Percentiles rank a stretch among this genome's conserved stretches.
Conservation (phyloP, 148 eudicot genomes). For the Spergularia bocconei region DNA sequence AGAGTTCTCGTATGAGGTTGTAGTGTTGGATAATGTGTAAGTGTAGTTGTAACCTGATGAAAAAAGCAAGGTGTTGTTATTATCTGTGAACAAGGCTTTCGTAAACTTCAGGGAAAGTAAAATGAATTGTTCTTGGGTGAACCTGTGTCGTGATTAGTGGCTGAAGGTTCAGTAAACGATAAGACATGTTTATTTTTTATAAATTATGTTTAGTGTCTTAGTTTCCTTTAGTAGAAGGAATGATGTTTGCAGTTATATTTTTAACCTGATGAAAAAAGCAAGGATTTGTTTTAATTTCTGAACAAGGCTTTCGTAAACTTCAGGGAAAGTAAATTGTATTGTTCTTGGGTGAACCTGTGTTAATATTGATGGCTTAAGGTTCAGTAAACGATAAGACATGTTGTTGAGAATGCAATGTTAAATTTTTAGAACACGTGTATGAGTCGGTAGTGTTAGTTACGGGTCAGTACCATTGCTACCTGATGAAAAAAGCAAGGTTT, state of each 20-base stretch:
- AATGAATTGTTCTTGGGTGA: slow-evolving; percentile 36
- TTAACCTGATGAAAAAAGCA: slow-evolving; percentile 60
- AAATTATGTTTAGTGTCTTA: background rate
- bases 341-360: slow-evolving; percentile 38
- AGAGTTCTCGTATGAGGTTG: background rate
- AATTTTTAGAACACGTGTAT: no score
- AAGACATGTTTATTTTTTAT: background rate
- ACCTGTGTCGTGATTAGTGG: slow-evolving; percentile 23
- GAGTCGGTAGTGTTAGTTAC: no score
- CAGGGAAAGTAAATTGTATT: slow-evolving; percentile 23
- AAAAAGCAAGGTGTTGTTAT: slow-evolving; percentile 48
- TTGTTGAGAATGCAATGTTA: background rate
- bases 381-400: slow-evolving; percentile 32
- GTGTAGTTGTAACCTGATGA: slow-evolving; percentile 34
- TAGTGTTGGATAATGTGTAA: background rate
- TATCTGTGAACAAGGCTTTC: slow-evolving; percentile 33
- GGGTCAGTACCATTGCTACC: slow-evolving; percentile 8
- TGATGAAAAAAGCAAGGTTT: slow-evolving; percentile 55
- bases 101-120: slow-evolving; percentile 30
- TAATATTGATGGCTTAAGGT: slow-evolving; percentile 21
- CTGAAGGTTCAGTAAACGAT: slow-evolving; percentile 34
- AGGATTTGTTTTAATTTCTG: slow-evolving; percentile 41
- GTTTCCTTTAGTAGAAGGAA: no score
- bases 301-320: slow-evolving; percentile 27
- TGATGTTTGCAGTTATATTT: background rate